These are phyloP conservation scores for Naganishia sp. DNA, from an alignment of 1,284 basidiomycete genomes.

Conservation along the genomic window DNA sequence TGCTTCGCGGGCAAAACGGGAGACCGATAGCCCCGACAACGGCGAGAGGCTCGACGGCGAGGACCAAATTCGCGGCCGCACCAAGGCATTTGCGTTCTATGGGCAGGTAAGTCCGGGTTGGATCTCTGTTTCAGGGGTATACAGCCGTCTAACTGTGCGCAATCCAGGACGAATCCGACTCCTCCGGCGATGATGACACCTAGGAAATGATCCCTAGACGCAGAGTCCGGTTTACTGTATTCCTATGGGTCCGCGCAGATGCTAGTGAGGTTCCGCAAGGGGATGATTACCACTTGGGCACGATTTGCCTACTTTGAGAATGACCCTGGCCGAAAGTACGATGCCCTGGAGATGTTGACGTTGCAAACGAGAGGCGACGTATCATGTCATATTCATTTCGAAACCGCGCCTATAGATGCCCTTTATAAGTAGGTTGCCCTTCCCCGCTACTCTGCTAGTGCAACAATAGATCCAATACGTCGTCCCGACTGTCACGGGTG, in stretches of 20 bases:
- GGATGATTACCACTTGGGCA: too few species aligned
- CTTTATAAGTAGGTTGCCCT: too few species aligned
- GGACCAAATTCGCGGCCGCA: constrained; percentile 34
- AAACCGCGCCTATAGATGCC: too few species aligned
- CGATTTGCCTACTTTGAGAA: too few species aligned
- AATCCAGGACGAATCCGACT: constrained; percentile 23
- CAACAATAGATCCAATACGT: constrained; percentile 32
- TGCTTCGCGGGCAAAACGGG: neutral
- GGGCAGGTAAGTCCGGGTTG: constrained; percentile 44
- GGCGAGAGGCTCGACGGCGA: constrained; percentile 3
- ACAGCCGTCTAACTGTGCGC: neutral
- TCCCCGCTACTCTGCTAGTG: neutral
- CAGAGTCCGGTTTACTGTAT: neutral
- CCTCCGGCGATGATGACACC: constrained; percentile 21
- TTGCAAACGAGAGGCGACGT: too few species aligned
- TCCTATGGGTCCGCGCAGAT: neutral
- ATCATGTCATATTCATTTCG: too few species aligned
- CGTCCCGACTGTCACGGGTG: constrained; percentile 24
- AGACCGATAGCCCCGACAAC: constrained; percentile 12
- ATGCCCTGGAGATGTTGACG: too few species aligned
- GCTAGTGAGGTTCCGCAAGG: neutral
- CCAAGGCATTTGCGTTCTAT: constrained; percentile 53
- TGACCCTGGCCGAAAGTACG: too few species aligned
- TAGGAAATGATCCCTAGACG: neutral
- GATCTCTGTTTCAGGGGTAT: constrained; percentile 26